These are phyloP conservation scores for Exserohilum rostratum DNA, from an alignment of 2,329 filamentous ascomycete species.

Conservation along the genomic window DNA sequence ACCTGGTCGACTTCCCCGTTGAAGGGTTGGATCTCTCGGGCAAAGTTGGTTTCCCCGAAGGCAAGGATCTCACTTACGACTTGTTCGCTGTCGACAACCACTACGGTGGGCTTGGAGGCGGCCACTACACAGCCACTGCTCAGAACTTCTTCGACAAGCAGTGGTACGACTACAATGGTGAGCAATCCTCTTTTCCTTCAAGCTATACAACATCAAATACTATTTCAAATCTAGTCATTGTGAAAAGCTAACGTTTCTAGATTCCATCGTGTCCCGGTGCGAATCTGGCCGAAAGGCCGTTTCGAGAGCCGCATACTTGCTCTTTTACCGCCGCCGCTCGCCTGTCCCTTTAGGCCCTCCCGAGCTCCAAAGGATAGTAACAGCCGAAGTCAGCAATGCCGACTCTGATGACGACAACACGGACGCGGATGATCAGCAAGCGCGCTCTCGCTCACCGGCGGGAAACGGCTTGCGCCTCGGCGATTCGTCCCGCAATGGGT, in stretches of 20 bases:
- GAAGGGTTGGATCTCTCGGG: conserved; percentile 82
- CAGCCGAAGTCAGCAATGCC: conserved; percentile 57
- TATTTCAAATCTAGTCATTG: neutral
- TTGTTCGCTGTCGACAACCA: conserved; percentile 96
- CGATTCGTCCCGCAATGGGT: conserved; percentile 87
- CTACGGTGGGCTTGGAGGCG: conserved; percentile 88
- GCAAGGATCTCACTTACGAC: conserved; percentile 86
- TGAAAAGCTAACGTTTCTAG: conserved; percentile 53
- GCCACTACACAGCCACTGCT: conserved; percentile 94
- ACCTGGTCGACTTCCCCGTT: conserved; percentile 88
- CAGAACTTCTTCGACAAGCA: conserved; percentile 87
- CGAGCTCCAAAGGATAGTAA: conserved; percentile 72
- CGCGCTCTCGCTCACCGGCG: conserved; percentile 58
- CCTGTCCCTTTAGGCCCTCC: conserved; percentile 77
- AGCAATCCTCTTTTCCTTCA: neutral
- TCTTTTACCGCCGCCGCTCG: conserved; percentile 93
- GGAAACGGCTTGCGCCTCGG: conserved; percentile 89
- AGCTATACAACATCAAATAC: too few species aligned
- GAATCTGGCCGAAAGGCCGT: conserved; percentile 68
- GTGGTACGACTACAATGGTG: conserved; percentile 98
- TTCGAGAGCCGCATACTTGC: conserved; percentile 80
- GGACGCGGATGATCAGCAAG: conserved; percentile 47
- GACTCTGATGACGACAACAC: conserved; percentile 47
- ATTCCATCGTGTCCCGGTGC: conserved; percentile 72
- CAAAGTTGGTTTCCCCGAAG: conserved; percentile 79